Evolutionary conservation across 352 stramenopile genomes (phyloP), one percentile per base, ranked within the genome.

Genomic region (Globisporangium megalacanthum): DNA sequence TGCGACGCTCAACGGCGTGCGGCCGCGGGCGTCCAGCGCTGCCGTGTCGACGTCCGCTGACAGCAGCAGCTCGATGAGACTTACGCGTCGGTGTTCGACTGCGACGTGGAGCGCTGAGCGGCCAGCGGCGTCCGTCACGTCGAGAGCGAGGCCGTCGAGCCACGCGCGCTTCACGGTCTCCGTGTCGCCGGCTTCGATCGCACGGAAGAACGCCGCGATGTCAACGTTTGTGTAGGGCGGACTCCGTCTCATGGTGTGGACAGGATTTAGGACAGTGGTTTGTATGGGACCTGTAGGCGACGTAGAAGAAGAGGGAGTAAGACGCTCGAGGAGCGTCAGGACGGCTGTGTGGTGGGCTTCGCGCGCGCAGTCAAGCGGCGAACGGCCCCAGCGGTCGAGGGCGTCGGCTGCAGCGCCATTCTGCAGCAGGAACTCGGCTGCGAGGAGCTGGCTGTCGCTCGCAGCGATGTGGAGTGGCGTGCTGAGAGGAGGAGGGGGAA

Each of bases 91-190:
- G 25, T 79, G 85, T 51, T 92, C 83, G 10, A 91, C 81, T 0
- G 83, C 83, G 9, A 91, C 70, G 54, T 93, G 83, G n/a, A 93
- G 69, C 52, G 83, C 83, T 9, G 83, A 88, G 6, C 79, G 71
- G 22, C 83, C 79, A 0, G 54, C 22, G 0, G 65, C 61, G 63
- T 93, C 80, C 5, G 69, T 67, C 14, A 75, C 65, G 58, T 93
- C 73, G n/a, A 93, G 71, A 46, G 71, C 68, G 31, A 88, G 49
- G 0, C 83, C 79, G 15, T 74, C 66, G 20, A 93, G 72, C 83
- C 83, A 93, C 11, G 72, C 70, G 15, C 81, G 71, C 62, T 93
- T 93, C n/a, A 93, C 68, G 37, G 79, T 79, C 47, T 91, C 83
- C 0, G 75, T 81, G 54, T 93, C 79, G 22, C 83, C 83, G 19